Percentiles rank a stretch among this genome's conserved stretches.
These are phyloP conservation scores for Starmerella vaccinii DNA, from an alignment of 805 yeast genomes.

Conservation along the genomic window DNA sequence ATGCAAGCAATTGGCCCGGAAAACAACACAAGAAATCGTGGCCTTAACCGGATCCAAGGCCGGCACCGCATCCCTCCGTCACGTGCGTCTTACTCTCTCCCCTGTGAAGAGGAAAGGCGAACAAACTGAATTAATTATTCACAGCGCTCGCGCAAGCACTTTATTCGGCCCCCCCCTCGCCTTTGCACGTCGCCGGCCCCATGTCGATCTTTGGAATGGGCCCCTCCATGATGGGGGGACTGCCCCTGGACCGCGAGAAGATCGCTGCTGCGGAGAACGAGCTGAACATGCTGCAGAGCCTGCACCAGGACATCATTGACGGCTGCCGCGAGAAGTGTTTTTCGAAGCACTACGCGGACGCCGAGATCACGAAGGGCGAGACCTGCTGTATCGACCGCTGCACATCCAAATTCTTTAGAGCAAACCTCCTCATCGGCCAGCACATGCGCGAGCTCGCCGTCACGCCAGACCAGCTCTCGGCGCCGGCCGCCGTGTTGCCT, in stretches of 20 bases:
- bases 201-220: conserved; percentile 32
- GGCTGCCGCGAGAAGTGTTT: conserved; percentile 71
- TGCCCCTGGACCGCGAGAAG: conserved; percentile 29
- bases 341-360: conserved; percentile 74
- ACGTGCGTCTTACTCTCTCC: no score
- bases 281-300: conserved; percentile 27
- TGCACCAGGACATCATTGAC: conserved; percentile 38
- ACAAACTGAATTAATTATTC: background rate
- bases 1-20: no score
- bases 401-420: conserved; percentile 68
- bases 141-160: background rate
- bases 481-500: conserved; percentile 16
- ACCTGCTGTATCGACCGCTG: conserved; percentile 74
- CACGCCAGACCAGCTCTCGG: conserved; percentile 14
- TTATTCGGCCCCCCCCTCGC: background rate
- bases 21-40: no score
- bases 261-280: conserved; percentile 31
- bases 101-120: no score
- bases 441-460: conserved; percentile 21
- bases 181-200: background rate
- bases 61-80: no score
- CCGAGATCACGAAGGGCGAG: conserved; percentile 79
- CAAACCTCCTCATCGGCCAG: conserved; percentile 37
- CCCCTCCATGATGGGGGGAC: conserved; percentile 24
- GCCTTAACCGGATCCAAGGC: no score